phyloP scores from a whole-genome alignment of 805 yeast species.

The Cyberlindnera meyerae region DNA sequence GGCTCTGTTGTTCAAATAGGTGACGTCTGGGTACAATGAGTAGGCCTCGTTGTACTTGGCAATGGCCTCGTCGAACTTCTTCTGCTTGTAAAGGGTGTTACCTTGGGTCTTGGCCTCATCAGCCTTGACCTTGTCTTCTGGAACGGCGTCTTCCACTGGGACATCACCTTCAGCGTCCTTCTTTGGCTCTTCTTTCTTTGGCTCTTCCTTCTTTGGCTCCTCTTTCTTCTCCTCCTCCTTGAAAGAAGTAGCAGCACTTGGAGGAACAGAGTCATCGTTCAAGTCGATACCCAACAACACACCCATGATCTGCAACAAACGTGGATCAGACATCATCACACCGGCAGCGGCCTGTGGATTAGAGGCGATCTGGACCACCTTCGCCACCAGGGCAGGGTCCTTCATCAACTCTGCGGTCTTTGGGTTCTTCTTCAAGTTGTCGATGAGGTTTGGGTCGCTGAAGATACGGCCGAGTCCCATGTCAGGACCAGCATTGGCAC shows the following conservation, averaged over 20 bases:
- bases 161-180: conserved; percentile 21
- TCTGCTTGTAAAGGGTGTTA: conserved; percentile 77
- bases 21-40: conserved; percentile 75
- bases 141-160: conserved; percentile 9
- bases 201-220: conserved; percentile 20
- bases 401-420: conserved; percentile 82
- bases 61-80: conserved; percentile 91
- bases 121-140: conserved; percentile 41
- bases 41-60: conserved; percentile 82
- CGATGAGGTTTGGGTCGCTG: conserved; percentile 72
- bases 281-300: conserved; percentile 79
- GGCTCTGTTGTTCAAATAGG: conserved; percentile 91
- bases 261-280: conserved; percentile 30
- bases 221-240: conserved; percentile 10
- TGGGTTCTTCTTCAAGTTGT: conserved; percentile 75
- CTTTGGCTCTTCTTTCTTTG: too few species aligned
- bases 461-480: conserved; percentile 75
- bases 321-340: conserved; percentile 71
- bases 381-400: conserved; percentile 77
- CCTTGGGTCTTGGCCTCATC: conserved; percentile 78
- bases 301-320: conserved; percentile 85
- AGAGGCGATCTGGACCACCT: conserved; percentile 52
- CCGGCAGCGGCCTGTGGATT: conserved; percentile 75
- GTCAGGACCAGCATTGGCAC: conserved; percentile 42
- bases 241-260: conserved; percentile 16